A percentile compares a stretch with the other conserved stretches of the same genome.
Evolutionary conservation across 108 stramenopile genomes (phyloP).

Genomic region (Skeletonema marinoi): DNA sequence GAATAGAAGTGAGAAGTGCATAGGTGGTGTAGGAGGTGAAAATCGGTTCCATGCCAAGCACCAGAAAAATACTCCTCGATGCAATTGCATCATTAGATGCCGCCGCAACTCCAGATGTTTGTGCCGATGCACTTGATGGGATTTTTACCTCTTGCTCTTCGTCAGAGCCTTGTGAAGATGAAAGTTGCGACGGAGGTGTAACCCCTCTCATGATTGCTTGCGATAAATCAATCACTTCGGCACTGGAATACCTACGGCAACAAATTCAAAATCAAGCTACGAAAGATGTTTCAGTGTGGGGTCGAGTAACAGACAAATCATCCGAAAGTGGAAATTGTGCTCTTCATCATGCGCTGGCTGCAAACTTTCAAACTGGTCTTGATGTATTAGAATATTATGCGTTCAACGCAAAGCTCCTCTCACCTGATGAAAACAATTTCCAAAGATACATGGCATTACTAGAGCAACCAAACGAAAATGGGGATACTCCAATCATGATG

Average conservation of each 20-base stretch:
- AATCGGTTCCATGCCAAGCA: not conserved
- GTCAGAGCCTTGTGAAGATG: not conserved
- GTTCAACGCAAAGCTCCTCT: not conserved
- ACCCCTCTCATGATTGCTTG: constrained; percentile 73
- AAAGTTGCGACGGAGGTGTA: constrained; percentile 26
- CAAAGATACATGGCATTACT: constrained; percentile 25
- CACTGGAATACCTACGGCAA: constrained; percentile 24
- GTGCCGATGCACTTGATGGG: not conserved
- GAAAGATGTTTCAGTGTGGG: constrained; percentile 15
- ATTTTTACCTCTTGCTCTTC: not conserved
- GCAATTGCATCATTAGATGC: constrained; percentile 23
- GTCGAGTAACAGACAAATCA: constrained; percentile 37
- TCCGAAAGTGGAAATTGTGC: constrained; percentile 51
- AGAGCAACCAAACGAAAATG: constrained; percentile 50
- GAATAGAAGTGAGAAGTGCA: no score
- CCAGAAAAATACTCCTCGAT: constrained; percentile 11
- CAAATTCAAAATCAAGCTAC: constrained; percentile 12
- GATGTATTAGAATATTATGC: constrained; percentile 33
- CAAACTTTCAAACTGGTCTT: constrained; percentile 50
- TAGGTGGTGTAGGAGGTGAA: no score
- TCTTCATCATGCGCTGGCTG: constrained; percentile 62
- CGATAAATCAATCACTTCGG: constrained; percentile 47
- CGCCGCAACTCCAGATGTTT: not conserved
- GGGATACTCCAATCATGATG: constrained; percentile 75
- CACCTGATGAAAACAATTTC: not conserved